Evolutionary conservation across 768 basidiomycete species (phyloP), one percentile per base, ranked within the genome.

Genomic region (Suillus clintonianus): DNA sequence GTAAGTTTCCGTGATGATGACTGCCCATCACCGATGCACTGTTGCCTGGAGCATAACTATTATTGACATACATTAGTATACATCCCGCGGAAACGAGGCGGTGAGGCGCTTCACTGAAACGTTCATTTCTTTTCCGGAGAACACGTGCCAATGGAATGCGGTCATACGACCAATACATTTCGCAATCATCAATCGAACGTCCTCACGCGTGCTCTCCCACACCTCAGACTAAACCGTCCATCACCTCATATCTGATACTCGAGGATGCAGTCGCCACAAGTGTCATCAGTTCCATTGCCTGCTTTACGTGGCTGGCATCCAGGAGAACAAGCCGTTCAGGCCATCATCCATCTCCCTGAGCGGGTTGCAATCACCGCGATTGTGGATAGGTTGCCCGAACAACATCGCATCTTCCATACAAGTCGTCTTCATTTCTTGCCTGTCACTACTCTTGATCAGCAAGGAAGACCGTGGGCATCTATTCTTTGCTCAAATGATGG

Each of bases 281-380:
- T 9, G 34, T 58, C 47, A 13, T 54, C 60, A 27, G 22, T 39
- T 61, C 68, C 43, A 39, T 54, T 48, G 32, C 56, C 57, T 62
- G 71, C 70, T 10, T 70, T 73, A 55, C 76, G 76, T 14, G 82
- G 81, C 45, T 84, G 83, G 83, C 84, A 85, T 58, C 69, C 74
- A 1, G 75, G 75, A 3, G 76, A 76, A 62, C 67, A 62, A 11
- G 64, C 70, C 14, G 62, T 76, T 53, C 75, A 77, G 50, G 62
- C 48, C 36, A 65, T 73, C 42, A 66, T 76, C 53, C 61, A 65
- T 27, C 63, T 75, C 13, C 68, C 69, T 2, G 68, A 66, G 32
- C 64, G 69, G 6, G 71, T 76, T 13, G 62, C 71, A 1, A 55
- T 75, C 58, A 66, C 55, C 24, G 68, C 69, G 2, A 70, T 76